Evolutionary conservation across 2,329 filamentous ascomycete species (phyloP).

Genomic region (Thelonectria rubi): DNA sequence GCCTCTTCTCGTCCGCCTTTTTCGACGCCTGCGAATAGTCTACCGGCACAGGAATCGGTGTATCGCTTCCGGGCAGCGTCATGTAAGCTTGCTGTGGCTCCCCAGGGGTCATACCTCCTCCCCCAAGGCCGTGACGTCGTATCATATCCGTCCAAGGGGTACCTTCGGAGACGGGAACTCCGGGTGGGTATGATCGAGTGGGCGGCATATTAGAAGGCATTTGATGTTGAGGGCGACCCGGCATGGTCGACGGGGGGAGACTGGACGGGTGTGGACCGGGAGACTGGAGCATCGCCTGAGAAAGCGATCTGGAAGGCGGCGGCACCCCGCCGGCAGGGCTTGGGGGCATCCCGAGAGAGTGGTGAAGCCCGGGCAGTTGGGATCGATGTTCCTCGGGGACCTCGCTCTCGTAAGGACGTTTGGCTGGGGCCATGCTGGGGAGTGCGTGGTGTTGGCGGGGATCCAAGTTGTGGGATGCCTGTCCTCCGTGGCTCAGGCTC

Average conservation of each 20-base stretch:
- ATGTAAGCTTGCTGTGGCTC: conserved; percentile 52
- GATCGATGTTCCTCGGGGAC: conserved; percentile 39
- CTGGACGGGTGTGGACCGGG: conserved; percentile 38
- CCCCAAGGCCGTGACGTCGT: conserved; percentile 43
- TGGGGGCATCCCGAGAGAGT: conserved; percentile 37
- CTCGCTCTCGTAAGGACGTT: conserved; percentile 47
- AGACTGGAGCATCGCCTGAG: conserved; percentile 47
- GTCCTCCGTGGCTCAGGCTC: conserved; percentile 42
- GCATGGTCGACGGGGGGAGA: conserved; percentile 32
- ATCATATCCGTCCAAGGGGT: conserved; percentile 47
- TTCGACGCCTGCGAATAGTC: conserved; percentile 85
- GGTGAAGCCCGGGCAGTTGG: conserved; percentile 40
- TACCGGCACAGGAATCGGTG: conserved; percentile 69
- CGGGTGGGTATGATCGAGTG: conserved; percentile 35
- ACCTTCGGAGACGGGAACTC: conserved; percentile 35
- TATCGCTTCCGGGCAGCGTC: conserved; percentile 50
- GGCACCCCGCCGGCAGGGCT: conserved; percentile 34
- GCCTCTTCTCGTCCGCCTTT: conserved; percentile 84
- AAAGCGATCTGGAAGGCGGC: conserved; percentile 46
- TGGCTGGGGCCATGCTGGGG: conserved; percentile 41
- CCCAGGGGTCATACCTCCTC: conserved; percentile 37
- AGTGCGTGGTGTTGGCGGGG: conserved; percentile 32
- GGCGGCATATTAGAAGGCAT: conserved; percentile 35
- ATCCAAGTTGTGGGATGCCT: conserved; percentile 36
- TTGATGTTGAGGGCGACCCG: conserved; percentile 31